These are phyloP conservation scores for Teratosphaeria epicoccoides DNA, from an alignment of 2,329 filamentous ascomycete species.

Conservation along the genomic window DNA sequence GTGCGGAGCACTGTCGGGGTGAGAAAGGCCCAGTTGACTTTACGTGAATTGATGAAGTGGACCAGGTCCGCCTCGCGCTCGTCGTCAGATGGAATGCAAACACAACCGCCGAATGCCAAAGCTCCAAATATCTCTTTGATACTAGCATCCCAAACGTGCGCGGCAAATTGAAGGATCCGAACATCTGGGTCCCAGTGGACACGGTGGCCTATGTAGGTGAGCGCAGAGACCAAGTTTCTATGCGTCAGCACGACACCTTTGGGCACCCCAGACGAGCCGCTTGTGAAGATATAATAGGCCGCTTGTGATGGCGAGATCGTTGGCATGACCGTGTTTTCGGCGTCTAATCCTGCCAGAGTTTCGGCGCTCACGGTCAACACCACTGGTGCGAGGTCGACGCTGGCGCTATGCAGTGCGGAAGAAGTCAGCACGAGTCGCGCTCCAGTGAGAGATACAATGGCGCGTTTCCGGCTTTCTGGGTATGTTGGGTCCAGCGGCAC, in stretches of 20 bases:
- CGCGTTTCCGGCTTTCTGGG: not conserved
- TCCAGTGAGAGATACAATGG: not conserved
- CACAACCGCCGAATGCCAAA: not conserved
- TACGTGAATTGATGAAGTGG: not conserved
- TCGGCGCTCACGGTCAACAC: not conserved
- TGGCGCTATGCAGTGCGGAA: no score
- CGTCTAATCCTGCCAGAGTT: not conserved
- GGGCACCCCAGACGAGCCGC: not conserved
- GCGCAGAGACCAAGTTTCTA: not conserved
- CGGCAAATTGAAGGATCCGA: not conserved
- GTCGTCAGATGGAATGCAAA: not conserved
- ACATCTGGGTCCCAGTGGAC: not conserved
- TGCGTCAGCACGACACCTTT: not conserved
- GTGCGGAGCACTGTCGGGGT: not conserved
- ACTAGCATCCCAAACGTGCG: not conserved
- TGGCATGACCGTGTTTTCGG: not conserved
- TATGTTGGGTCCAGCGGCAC: not conserved
- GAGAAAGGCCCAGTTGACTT: not conserved
- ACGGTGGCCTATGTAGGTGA: not conserved
- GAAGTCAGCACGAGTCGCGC: not conserved
- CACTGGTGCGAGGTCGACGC: no score
- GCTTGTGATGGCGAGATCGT: no score
- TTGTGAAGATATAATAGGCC: not conserved
- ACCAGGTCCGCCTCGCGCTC: not conserved
- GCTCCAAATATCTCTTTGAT: not conserved